phyloP scores from a whole-genome alignment of 1,284 basidiomycete genomes.

The Ceratobasidium sp. region DNA sequence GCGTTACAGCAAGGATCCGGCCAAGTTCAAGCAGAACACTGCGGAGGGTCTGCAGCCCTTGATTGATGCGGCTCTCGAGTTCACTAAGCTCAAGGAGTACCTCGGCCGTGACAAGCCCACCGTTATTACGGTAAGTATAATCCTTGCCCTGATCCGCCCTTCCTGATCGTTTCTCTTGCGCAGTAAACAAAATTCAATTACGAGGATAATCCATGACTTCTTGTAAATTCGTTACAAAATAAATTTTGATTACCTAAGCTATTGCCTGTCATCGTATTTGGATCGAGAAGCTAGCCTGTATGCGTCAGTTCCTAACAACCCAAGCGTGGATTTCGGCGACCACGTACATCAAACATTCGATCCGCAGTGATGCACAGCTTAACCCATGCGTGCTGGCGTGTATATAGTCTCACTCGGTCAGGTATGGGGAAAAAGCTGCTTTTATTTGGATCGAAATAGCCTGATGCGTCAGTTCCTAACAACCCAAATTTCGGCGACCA shows the following conservation, averaged over 20 bases:
- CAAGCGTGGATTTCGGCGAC: neutral
- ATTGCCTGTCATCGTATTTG: too few relatives aligned
- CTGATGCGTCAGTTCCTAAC: too few relatives aligned
- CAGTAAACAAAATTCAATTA: slow-evolving; percentile 14
- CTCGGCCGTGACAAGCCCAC: slow-evolving; percentile 89
- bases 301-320: neutral
- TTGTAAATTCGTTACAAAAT: slow-evolving; percentile 3
- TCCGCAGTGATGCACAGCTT: slow-evolving; percentile 30
- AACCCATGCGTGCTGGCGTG: too few relatives aligned
- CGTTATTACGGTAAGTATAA: slow-evolving; percentile 83
- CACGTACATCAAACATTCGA: neutral
- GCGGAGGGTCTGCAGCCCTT: slow-evolving; percentile 92
- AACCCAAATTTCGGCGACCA: too few relatives aligned
- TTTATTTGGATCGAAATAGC: too few relatives aligned
- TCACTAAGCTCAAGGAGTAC: slow-evolving; percentile 85
- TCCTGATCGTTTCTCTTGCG: slow-evolving; percentile 5
- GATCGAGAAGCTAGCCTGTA: neutral
- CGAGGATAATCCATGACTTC: neutral
- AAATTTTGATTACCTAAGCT: neutral
- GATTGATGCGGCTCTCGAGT: slow-evolving; percentile 90
- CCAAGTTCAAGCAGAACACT: slow-evolving; percentile 78
- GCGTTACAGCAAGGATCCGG: slow-evolving; percentile 84
- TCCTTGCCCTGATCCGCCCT: neutral
- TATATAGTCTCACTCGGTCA: too few relatives aligned
- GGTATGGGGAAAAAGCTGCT: too few relatives aligned